Conservation (phyloP, 805 yeast genomes). For the Starmerella sirachaensis region DNA sequence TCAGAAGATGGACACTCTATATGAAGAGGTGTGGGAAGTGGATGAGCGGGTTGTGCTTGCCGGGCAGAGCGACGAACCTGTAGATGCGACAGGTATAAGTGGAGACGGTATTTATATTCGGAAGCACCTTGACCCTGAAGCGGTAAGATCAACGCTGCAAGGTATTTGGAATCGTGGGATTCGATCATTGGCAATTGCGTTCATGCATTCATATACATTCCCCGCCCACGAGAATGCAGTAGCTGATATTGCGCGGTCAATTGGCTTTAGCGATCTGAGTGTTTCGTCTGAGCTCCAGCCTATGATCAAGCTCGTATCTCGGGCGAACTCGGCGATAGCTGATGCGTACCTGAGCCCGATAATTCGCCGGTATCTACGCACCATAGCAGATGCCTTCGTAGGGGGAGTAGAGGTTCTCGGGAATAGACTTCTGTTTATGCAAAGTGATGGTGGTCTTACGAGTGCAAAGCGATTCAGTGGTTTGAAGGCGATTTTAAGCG, state of each 20-base stretch:
- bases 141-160: slow-evolving; percentile 34
- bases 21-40: slow-evolving; percentile 65
- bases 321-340: slow-evolving; percentile 68
- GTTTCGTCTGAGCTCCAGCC: slow-evolving; percentile 60
- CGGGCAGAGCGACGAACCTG: slow-evolving; percentile 48
- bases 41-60: slow-evolving; percentile 85
- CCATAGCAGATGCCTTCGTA: slow-evolving; percentile 50
- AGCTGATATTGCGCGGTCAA: slow-evolving; percentile 45
- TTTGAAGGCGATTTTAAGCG: slow-evolving; percentile 74
- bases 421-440: slow-evolving; percentile 53
- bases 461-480: slow-evolving; percentile 79
- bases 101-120: slow-evolving; percentile 56
- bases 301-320: slow-evolving; percentile 62
- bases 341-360: slow-evolving; percentile 80
- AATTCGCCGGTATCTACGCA: slow-evolving; percentile 48
- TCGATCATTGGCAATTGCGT: slow-evolving; percentile 56
- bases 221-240: slow-evolving; percentile 55
- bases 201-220: slow-evolving; percentile 61
- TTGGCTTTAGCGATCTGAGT: slow-evolving; percentile 62
- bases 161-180: slow-evolving; percentile 45
- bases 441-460: slow-evolving; percentile 90
- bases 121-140: slow-evolving; percentile 37
- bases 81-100: slow-evolving; percentile 38
- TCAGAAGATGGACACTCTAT: slow-evolving; percentile 56
- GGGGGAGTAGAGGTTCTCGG: slow-evolving; percentile 37